Conservation (phyloP, 768 basidiomycete genomes). For the Panaeolus cyanescens region DNA sequence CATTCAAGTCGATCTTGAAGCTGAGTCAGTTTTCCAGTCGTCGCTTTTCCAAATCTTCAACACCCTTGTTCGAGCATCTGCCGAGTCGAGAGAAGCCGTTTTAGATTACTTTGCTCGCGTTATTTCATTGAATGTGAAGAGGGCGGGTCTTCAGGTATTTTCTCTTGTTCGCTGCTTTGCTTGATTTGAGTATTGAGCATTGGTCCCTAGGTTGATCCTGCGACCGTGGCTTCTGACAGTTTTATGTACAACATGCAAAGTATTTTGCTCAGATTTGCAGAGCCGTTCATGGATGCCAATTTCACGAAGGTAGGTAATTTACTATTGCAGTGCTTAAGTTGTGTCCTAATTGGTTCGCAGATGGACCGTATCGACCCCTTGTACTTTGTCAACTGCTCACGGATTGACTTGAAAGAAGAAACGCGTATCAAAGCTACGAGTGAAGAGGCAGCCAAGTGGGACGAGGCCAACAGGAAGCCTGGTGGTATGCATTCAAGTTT, state of each 20-base stretch:
- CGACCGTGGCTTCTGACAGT: slow-evolving; percentile 86
- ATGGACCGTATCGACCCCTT: slow-evolving; percentile 89
- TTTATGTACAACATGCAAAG: slow-evolving; percentile 91
- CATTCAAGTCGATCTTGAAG: not conserved
- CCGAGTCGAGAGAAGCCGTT: slow-evolving; percentile 79
- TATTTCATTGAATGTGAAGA: slow-evolving; percentile 75
- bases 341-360: slow-evolving; percentile 36
- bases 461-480: slow-evolving; percentile 44
- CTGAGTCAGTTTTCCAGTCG: slow-evolving; percentile 23
- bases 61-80: slow-evolving; percentile 79
- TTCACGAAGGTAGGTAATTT: slow-evolving; percentile 71
- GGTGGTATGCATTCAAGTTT: slow-evolving; percentile 45
- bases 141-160: slow-evolving; percentile 86
- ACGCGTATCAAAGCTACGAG: slow-evolving; percentile 93
- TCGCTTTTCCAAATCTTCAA: slow-evolving; percentile 90
- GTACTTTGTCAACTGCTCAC: slow-evolving; percentile 72
- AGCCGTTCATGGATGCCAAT: slow-evolving; percentile 92
- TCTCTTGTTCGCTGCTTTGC: not conserved
- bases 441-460: slow-evolving; percentile 82
- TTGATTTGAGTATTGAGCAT: slow-evolving; percentile 1
- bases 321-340: not conserved
- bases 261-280: slow-evolving; percentile 83
- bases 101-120: slow-evolving; percentile 80
- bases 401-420: slow-evolving; percentile 83
- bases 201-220: slow-evolving; percentile 67